A percentile compares a stretch with the other conserved stretches of the same genome.
These are phyloP conservation scores for Solanum lycopersicoides DNA, from an alignment of 257 asterid genomes.

Conservation along the genomic window DNA sequence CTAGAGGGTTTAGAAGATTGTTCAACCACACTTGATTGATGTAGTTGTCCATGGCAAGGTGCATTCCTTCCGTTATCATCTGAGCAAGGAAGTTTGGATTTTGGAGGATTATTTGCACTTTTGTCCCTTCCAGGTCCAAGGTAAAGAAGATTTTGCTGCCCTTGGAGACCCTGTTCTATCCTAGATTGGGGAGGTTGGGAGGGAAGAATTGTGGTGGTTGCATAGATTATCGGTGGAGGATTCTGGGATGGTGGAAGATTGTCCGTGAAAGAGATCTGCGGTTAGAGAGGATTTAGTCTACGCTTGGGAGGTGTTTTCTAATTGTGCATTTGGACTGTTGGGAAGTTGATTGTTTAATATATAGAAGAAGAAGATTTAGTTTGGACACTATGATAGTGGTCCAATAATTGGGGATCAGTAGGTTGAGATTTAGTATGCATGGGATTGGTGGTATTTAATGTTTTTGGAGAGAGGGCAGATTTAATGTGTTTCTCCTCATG, in stretches of 20 bases:
- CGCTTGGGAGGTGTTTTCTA: too few relatives aligned
- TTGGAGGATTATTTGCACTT: neutral
- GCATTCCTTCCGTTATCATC: neutral
- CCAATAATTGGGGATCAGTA: too few relatives aligned
- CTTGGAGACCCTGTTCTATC: neutral
- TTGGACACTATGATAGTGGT: neutral
- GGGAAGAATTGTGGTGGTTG: neutral
- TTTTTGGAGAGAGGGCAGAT: too few relatives aligned
- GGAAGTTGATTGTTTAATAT: too few relatives aligned
- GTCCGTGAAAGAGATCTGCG: neutral
- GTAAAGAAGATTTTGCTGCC: neutral
- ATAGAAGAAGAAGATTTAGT: neutral
- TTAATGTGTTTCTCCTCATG: too few relatives aligned
- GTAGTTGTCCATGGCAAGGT: neutral
- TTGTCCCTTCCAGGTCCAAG: neutral
- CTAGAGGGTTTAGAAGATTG: neutral
- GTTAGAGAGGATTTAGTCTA: too few relatives aligned
- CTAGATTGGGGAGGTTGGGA: neutral
- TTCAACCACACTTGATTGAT: neutral
- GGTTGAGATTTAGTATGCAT: neutral
- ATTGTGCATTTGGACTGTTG: too few relatives aligned
- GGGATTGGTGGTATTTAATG: too few relatives aligned
- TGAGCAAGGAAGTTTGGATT: too few relatives aligned
- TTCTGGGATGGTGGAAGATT: neutral
- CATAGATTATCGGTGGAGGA: neutral